These are phyloP conservation scores for Cladosporium sp. DNA, from an alignment of 2,329 filamentous ascomycete species.

Conservation along the genomic window DNA sequence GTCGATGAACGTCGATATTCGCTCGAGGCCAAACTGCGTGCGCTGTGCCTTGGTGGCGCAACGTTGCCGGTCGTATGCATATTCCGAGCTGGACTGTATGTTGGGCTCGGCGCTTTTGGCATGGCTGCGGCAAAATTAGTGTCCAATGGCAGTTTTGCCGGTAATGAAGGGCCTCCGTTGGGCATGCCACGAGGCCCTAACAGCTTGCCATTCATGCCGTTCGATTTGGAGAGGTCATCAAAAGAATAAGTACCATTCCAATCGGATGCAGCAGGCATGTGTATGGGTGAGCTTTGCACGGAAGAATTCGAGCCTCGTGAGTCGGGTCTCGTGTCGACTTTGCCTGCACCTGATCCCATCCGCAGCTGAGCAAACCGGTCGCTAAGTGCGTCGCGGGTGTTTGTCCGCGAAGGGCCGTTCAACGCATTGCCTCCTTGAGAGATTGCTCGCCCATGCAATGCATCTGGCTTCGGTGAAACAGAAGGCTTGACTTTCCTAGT, in stretches of 20 bases:
- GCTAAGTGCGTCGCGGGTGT: constrained; percentile 42
- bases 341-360: constrained; percentile 13
- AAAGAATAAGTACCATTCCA: constrained; percentile 26
- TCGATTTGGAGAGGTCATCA: constrained; percentile 18
- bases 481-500: constrained; percentile 26
- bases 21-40: constrained; percentile 58
- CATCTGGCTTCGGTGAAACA: constrained; percentile 59
- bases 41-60: constrained; percentile 61
- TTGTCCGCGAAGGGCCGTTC: constrained; percentile 26
- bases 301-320: constrained; percentile 27
- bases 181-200: constrained; percentile 54
- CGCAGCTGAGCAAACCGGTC: constrained; percentile 31
- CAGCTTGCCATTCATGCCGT: constrained; percentile 24
- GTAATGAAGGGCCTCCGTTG: constrained; percentile 29
- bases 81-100: constrained; percentile 73
- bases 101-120: constrained; percentile 68
- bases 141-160: constrained; percentile 47
- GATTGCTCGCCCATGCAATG: constrained; percentile 59
- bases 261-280: constrained; percentile 41
- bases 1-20: constrained; percentile 50
- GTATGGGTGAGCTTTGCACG: constrained; percentile 28
- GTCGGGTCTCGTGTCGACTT: constrained; percentile 20
- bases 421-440: constrained; percentile 26
- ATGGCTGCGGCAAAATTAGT: constrained; percentile 53
- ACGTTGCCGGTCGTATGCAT: constrained; percentile 63